Percentiles rank a stretch among this genome's conserved stretches.
Evolutionary conservation across 75 land plant genomes (phyloP).

Genomic region (Chamaecyparis obtusa): DNA sequence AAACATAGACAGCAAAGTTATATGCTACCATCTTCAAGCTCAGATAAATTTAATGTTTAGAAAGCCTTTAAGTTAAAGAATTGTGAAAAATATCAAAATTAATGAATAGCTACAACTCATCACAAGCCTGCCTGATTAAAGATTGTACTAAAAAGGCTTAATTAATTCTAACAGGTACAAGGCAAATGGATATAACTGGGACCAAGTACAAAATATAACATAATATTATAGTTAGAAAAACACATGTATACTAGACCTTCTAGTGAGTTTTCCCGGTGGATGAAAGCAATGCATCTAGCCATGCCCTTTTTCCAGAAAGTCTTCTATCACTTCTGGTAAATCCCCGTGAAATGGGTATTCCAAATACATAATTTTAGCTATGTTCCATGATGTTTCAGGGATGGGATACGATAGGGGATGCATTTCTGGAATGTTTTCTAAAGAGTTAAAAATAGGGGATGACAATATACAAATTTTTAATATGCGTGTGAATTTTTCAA

Average conservation of each 20-base stretch:
- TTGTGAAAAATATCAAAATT: no score
- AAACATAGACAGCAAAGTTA: no score
- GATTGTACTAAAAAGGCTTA: not conserved
- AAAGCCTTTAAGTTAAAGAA: no score
- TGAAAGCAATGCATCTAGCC: conserved; percentile 92
- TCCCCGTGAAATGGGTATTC: conserved; percentile 91
- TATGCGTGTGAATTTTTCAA: no score
- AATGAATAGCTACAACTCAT: not conserved
- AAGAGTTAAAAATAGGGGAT: no score
- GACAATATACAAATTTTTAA: no score
- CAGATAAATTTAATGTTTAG: no score
- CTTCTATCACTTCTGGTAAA: conserved; percentile 96
- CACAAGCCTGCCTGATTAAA: not conserved
- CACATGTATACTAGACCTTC: conserved; percentile 49
- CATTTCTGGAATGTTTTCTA: no score
- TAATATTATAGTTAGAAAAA: not conserved
- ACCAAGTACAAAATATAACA: not conserved
- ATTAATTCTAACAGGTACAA: not conserved
- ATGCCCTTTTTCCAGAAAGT: conserved; percentile 87
- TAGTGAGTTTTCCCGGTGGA: conserved; percentile 90
- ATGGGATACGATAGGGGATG: no score
- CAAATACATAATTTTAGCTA: not conserved
- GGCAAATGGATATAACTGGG: not conserved
- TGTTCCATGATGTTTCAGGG: no score
- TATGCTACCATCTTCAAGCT: no score